Evolutionary conservation across 1,139 yeast genomes (phyloP), one percentile per base, ranked within the genome.

Genomic region (Insectozyma bohioensis): DNA sequence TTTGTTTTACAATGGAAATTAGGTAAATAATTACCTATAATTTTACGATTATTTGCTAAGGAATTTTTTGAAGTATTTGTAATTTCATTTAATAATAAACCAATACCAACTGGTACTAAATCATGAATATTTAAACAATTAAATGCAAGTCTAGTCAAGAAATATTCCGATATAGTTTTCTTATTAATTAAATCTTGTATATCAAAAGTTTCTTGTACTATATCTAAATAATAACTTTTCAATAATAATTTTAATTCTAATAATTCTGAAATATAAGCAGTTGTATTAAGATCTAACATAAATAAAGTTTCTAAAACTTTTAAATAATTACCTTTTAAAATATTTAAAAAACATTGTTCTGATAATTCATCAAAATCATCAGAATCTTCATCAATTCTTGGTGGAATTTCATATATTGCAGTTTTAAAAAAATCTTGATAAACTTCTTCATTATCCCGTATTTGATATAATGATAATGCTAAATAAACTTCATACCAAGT

Each of bases 401-500:
- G 55, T n/a, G 73, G 73, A 30, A 53, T 60, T 38, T 60, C 69
- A 13, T 48, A 46, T 8, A 58, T 42, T 2, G 76, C 56, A 8
- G 59, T 41, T 12, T 58, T 48, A 36, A 51, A 67, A 42, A 59
- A 68, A 24, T 65, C 68, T 4, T 47, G 26, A 38, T 57, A 67
- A 3, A 67, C 50, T 2, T 45, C 37, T 6, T 48, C 57, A 37
- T 63, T 68, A 35, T 68, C 72, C 34, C 74, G 56, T 25, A 85
- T 77, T 49, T 78, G 80, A 52, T 67, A 87, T 33, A 79, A 63
- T 17, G 79, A 62, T 26, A 82, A 68, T 1, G 85, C 82, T 29
- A 77, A 66, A 29, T 78, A 67, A 12, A 80, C 68, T 49, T 85
- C 95, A 52, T 79, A 84, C 95, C 95, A 86, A 1, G 74, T 60